Conservation (phyloP, 164 flowering plant species). For the Tetracentron sinense region DNA sequence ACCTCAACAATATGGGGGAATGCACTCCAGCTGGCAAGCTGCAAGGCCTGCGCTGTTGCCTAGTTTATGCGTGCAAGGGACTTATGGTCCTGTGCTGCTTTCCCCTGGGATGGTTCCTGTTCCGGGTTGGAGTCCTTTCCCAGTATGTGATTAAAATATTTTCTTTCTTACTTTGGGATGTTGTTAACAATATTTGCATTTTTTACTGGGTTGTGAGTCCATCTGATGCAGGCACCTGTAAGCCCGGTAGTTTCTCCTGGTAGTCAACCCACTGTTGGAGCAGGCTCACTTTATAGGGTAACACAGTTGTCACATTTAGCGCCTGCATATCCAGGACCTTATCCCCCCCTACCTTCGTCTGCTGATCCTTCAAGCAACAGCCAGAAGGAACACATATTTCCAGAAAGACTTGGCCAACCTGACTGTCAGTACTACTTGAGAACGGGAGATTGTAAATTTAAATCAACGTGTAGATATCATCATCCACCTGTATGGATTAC, state of each 20-base stretch:
- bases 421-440: slow-evolving; percentile 86
- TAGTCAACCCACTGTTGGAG: slow-evolving; percentile 48
- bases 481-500: slow-evolving; percentile 63
- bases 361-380: slow-evolving; percentile 47
- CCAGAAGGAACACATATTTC: slow-evolving; percentile 64
- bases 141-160: slow-evolving; percentile 36
- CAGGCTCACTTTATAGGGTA: slow-evolving; percentile 51
- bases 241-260: slow-evolving; percentile 51
- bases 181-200: neutral
- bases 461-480: slow-evolving; percentile 86
- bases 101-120: slow-evolving; percentile 67
- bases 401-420: slow-evolving; percentile 90
- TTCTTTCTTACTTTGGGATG: neutral
- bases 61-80: slow-evolving; percentile 67
- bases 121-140: slow-evolving; percentile 72
- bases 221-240: slow-evolving; percentile 49
- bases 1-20: slow-evolving; percentile 61
- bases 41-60: slow-evolving; percentile 65
- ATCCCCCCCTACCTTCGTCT: slow-evolving; percentile 37
- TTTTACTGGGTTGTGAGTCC: slow-evolving; percentile 3
- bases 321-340: slow-evolving; percentile 57
- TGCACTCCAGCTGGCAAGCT: slow-evolving; percentile 54
- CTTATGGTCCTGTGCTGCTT: slow-evolving; percentile 65
- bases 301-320: slow-evolving; percentile 65
- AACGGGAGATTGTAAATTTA: slow-evolving; percentile 93